phyloP scores from a whole-genome alignment of 495 filamentous ascomycete species.

The Penicillium chermesinum region DNA sequence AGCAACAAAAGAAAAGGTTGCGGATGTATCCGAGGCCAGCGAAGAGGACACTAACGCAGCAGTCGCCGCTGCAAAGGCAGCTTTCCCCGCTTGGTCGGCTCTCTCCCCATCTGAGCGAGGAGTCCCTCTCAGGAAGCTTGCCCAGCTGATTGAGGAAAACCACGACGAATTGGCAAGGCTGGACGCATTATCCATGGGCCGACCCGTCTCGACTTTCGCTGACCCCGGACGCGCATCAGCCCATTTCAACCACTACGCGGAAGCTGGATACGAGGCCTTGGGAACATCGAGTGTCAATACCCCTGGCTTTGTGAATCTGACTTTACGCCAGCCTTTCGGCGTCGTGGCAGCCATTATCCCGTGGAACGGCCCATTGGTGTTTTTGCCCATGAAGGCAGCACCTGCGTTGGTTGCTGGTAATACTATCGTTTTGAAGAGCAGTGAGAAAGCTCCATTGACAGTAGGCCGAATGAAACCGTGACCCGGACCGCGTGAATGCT shows the following conservation, averaged over 20 bases:
- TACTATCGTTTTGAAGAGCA: slow-evolving; percentile 52
- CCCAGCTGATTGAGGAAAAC: slow-evolving; percentile 42
- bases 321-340: slow-evolving; percentile 28
- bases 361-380: slow-evolving; percentile 28
- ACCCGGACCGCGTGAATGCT: too few species aligned
- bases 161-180: slow-evolving; percentile 48
- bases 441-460: slow-evolving; percentile 52
- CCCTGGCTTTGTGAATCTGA: slow-evolving; percentile 48
- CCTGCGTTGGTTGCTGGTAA: slow-evolving; percentile 54
- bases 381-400: slow-evolving; percentile 45
- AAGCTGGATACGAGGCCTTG: slow-evolving; percentile 18
- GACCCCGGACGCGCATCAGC: slow-evolving; percentile 14
- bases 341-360: slow-evolving; percentile 33
- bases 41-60: slow-evolving; percentile 52
- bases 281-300: slow-evolving; percentile 55
- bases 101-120: slow-evolving; percentile 38
- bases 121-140: slow-evolving; percentile 47
- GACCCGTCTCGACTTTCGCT: slow-evolving; percentile 24
- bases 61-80: slow-evolving; percentile 53
- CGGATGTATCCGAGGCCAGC: slow-evolving; percentile 38
- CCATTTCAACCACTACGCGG: slow-evolving; percentile 19
- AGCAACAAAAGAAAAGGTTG: slow-evolving; percentile 13
- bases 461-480: slow-evolving; percentile 28
- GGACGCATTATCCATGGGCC: slow-evolving; percentile 27
- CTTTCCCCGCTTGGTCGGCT: slow-evolving; percentile 54